Evolutionary conservation across 257 asterid genomes (phyloP), one percentile per base, ranked within the genome.

Genomic region (Ophiorrhiza pumila): DNA sequence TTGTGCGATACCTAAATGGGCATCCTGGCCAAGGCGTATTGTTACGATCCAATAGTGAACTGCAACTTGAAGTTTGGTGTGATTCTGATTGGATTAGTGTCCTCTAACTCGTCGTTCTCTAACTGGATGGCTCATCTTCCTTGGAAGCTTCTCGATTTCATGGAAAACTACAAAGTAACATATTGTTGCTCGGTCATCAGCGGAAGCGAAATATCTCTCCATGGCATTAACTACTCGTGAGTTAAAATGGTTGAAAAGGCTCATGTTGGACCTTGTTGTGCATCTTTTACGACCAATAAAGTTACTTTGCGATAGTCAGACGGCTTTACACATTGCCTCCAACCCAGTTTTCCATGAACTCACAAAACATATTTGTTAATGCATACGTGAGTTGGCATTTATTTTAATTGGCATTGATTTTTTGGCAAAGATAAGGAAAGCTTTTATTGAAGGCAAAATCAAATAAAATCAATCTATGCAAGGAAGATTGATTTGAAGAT

Each of bases 1-100:
- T 39, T 9, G 71, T 66, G 17, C 71, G 41, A 5, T 66, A 66
- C 34, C 47, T 66, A 5, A 66, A 66, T 22, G 35, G 39, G 20
- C 7, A 49, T 66, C 57, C 57, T 18, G 57, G 57, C n/a, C 3
- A 39, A 7, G 42, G 7, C 39, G 23, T 2, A 53, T 17, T 42
- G 46, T 35, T 66, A 1, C 39, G 22, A 8, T 35, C 57, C 1
- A 29, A 23, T 14, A 41, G 37, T 4, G 37, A n/a, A 2, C 22
- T 66, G 25, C 0, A 34, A 12, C 57, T 45, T 1, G 2, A 20
- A 2, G 58, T 35, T n/a, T 66, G 20, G 55, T 66, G 58, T 39
- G 71, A 66, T 46, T 45, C n/a, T 1, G 57, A 66, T 45, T 66
- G 57, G 71, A 57, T 39, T 9, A 66, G 53, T 5, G 57, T 25